Conservation (phyloP, 164 flowering plant genomes). For the Nymphaea thermarum region DNA sequence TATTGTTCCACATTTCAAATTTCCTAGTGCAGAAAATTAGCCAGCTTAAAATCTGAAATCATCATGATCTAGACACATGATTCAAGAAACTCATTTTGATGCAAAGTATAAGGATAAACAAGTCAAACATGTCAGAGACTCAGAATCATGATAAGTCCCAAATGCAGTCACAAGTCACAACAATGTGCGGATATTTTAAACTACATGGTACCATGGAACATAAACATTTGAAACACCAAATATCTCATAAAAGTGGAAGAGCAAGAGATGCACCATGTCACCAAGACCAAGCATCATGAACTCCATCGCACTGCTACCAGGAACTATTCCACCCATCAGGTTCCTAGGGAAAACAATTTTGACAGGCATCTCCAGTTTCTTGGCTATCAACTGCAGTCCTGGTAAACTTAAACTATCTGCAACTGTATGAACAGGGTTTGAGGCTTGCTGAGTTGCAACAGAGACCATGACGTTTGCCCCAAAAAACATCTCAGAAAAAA, state of each 20-base stretch:
- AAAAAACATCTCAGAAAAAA: slow-evolving; percentile 88
- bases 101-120: too few species aligned
- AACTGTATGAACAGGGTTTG: slow-evolving; percentile 92
- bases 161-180: too few species aligned
- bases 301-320: slow-evolving; percentile 48
- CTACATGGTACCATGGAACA: too few species aligned
- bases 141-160: too few species aligned
- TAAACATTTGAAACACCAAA: not conserved
- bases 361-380: slow-evolving; percentile 86
- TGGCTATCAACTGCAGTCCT: slow-evolving; percentile 75
- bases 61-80: too few species aligned
- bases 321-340: slow-evolving; percentile 50
- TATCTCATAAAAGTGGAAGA: not conserved
- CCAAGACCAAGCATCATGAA: slow-evolving; percentile 99
- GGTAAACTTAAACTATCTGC: slow-evolving; percentile 88
- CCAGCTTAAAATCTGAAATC: not conserved
- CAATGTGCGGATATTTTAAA: too few species aligned
- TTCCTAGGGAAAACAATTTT: slow-evolving; percentile 87
- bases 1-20: not conserved
- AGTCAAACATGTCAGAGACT: too few species aligned
- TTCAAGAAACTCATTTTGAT: too few species aligned
- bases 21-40: not conserved
- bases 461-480: slow-evolving; percentile 98
- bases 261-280: slow-evolving; percentile 65
- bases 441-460: slow-evolving; percentile 89